These are phyloP conservation scores for Yueomyces sp. DNA, from an alignment of 1,139 yeast genomes.

Conservation along the genomic window DNA sequence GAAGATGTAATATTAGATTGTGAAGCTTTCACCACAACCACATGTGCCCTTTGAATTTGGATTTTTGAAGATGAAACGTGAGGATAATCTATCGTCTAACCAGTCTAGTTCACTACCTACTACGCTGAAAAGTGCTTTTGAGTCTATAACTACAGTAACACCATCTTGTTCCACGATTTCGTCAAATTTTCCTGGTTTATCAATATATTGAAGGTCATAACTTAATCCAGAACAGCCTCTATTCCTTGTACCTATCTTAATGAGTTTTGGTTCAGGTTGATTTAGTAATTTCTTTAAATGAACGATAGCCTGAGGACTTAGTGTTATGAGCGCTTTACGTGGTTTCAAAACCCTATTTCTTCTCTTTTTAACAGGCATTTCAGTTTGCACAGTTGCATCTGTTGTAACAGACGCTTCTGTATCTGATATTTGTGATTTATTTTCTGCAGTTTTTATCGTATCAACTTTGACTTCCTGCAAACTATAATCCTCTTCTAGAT, in stretches of 20 bases:
- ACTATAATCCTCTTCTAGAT: slow-evolving; percentile 6
- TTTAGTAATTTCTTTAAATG: slow-evolving; percentile 58
- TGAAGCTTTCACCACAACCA: slow-evolving; percentile 97
- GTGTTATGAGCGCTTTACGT: slow-evolving; percentile 74
- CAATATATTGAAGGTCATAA: slow-evolving; percentile 81
- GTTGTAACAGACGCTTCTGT: slow-evolving; percentile 25
- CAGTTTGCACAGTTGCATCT: slow-evolving; percentile 8
- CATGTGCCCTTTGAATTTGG: slow-evolving; percentile 97
- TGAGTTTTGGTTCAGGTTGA: slow-evolving; percentile 79
- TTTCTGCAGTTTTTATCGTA: slow-evolving; percentile 3
- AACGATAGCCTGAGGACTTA: slow-evolving; percentile 58
- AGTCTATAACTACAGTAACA: slow-evolving; percentile 82
- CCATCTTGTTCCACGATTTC: slow-evolving; percentile 89
- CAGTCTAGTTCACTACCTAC: slow-evolving; percentile 98
- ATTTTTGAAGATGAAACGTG: slow-evolving; percentile 82
- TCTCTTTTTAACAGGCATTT: slow-evolving; percentile 30
- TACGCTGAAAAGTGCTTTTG: slow-evolving; percentile 87
- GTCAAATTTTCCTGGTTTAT: slow-evolving; percentile 83
- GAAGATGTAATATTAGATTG: slow-evolving; percentile 44
- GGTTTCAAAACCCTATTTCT: slow-evolving; percentile 64
- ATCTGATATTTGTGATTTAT: slow-evolving; percentile 13
- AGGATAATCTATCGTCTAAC: slow-evolving; percentile 83
- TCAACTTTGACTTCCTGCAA: slow-evolving; percentile 1
- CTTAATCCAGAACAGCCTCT: slow-evolving; percentile 95
- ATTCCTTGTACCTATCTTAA: slow-evolving; percentile 87